These are phyloP conservation scores for Candida caryicola DNA, from an alignment of 805 yeast genomes.

Conservation along the genomic window DNA sequence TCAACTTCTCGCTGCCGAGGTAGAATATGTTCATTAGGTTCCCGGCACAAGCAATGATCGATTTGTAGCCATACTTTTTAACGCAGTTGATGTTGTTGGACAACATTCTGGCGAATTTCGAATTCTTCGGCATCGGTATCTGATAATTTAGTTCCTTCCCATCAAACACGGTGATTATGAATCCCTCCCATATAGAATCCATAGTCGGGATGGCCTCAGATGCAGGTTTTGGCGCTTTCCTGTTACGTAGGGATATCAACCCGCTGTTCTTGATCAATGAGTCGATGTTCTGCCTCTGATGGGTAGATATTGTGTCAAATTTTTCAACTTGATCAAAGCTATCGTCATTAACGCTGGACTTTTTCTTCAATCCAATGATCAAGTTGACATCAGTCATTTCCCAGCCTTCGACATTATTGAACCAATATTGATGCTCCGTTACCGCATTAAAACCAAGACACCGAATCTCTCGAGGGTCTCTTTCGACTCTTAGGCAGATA, in stretches of 20 bases:
- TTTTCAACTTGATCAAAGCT: slow-evolving; percentile 18
- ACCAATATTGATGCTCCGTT: slow-evolving; percentile 66
- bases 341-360: slow-evolving; percentile 22
- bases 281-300: slow-evolving; percentile 1
- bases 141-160: slow-evolving; percentile 62
- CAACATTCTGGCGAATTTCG: slow-evolving; percentile 34
- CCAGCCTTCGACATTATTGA: slow-evolving; percentile 72
- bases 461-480: slow-evolving; percentile 89
- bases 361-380: slow-evolving; percentile 55
- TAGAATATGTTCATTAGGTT: slow-evolving; percentile 68
- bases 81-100: slow-evolving; percentile 60
- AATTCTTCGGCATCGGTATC: slow-evolving; percentile 46
- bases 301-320: not conserved
- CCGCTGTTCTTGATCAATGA: slow-evolving; percentile 13
- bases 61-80: slow-evolving; percentile 70
- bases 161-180: slow-evolving; percentile 62
- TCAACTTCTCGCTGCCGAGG: slow-evolving; percentile 70
- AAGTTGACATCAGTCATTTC: slow-evolving; percentile 73
- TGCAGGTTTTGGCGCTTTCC: slow-evolving; percentile 8
- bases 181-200: slow-evolving; percentile 65
- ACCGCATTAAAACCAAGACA: slow-evolving; percentile 82
- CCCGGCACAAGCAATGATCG: slow-evolving; percentile 74
- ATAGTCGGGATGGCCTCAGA: slow-evolving; percentile 2
- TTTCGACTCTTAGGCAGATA: slow-evolving; percentile 84
- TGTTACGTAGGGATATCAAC: slow-evolving; percentile 18